Conservation (phyloP, 495 filamentous ascomycete species). For the Zalerion maritima region DNA sequence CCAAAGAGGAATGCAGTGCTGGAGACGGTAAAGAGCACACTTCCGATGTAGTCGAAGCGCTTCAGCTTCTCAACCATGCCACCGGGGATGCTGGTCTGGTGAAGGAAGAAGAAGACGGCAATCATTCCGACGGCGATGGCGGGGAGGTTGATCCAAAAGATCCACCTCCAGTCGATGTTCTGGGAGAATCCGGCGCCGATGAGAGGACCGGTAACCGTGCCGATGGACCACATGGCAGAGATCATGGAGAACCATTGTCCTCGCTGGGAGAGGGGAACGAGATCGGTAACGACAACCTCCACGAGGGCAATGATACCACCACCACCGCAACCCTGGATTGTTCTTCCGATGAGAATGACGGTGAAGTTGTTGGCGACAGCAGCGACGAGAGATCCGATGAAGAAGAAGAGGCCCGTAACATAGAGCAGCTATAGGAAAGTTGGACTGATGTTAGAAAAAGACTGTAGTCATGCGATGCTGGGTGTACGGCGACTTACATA, state of each 20-base stretch:
- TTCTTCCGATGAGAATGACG: constrained; percentile 46
- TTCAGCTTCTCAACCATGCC: constrained; percentile 30
- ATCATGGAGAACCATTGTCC: constrained; percentile 30
- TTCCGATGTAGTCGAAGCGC: constrained; percentile 43
- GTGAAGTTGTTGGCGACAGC: constrained; percentile 44
- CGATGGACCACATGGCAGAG: constrained; percentile 46
- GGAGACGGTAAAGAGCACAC: constrained; percentile 33
- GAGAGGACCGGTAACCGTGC: constrained; percentile 52
- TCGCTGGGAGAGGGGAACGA: constrained; percentile 38
- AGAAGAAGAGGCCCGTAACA: constrained; percentile 36
- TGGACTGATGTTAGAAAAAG: too few relatives aligned
- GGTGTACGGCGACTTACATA: too few relatives aligned
- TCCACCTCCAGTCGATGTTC: constrained; percentile 24
- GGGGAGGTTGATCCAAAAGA: constrained; percentile 33
- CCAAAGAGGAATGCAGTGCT: constrained; percentile 33
- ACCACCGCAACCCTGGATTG: constrained; percentile 58
- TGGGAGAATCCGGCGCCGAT: constrained; percentile 55
- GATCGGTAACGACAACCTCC: constrained; percentile 48
- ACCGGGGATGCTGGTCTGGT: constrained; percentile 15
- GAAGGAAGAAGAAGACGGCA: constrained; percentile 24
- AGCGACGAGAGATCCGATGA: constrained; percentile 43
- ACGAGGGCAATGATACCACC: constrained; percentile 51
- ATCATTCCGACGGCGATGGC: constrained; percentile 23
- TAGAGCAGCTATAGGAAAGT: constrained; percentile 30
- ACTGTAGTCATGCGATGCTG: too few relatives aligned